Evolutionary conservation across 179 eudicot species (phyloP).

Genomic region (Corrigiola litoralis): DNA sequence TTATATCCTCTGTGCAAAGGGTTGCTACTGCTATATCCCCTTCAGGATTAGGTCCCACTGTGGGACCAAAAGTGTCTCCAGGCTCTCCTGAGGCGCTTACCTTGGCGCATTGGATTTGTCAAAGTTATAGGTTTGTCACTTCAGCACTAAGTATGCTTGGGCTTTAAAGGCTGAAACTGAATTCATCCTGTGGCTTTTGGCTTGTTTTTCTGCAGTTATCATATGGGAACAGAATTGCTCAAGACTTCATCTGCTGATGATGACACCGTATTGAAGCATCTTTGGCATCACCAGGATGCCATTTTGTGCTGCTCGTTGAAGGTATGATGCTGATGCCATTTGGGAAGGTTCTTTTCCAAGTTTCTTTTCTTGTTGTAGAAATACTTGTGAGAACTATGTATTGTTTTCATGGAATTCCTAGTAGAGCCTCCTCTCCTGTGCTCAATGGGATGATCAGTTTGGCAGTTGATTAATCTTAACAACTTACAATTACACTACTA

Average conservation of each 20-base stretch:
- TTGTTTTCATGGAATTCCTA: too few species aligned
- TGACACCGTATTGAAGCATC: constrained; percentile 39
- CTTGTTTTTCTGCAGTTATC: constrained; percentile 26
- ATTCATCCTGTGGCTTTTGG: not conserved
- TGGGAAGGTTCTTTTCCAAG: not conserved
- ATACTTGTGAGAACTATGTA: too few species aligned
- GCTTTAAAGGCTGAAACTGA: not conserved
- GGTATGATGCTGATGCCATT: constrained; percentile 23
- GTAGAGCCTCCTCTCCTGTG: too few species aligned
- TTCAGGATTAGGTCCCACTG: constrained; percentile 31
- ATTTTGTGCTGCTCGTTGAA: constrained; percentile 51
- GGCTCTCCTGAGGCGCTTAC: constrained; percentile 51
- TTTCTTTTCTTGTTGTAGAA: too few species aligned
- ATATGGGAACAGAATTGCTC: constrained; percentile 37
- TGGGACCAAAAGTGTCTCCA: constrained; percentile 35
- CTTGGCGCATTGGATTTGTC: constrained; percentile 50
- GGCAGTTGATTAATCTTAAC: not conserved
- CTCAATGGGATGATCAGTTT: too few species aligned
- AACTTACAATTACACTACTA: not conserved
- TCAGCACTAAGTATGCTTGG: not conserved
- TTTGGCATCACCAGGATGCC: constrained; percentile 51
- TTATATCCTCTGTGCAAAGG: constrained; percentile 49
- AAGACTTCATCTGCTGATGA: constrained; percentile 25
- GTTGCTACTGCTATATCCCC: constrained; percentile 43
- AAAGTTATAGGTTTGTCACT: constrained; percentile 40